phyloP scores from a whole-genome alignment of 2,329 filamentous ascomycete species.

The Aspergillus eucalypticola region DNA sequence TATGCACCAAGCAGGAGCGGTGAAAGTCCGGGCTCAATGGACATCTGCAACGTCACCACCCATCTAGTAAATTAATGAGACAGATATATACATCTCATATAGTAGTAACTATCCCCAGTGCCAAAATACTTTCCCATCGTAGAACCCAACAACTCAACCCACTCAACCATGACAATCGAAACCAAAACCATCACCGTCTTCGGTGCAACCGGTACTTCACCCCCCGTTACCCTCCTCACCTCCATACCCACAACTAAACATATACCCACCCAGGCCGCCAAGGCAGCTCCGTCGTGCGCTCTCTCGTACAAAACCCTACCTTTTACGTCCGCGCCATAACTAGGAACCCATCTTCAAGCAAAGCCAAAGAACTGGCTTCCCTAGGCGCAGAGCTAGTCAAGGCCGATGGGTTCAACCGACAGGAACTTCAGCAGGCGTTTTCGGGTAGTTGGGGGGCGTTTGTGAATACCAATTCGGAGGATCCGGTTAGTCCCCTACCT shows the following conservation, averaged over 20 bases:
- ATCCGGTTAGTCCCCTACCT: conserved; percentile 5
- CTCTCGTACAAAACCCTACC: conserved; percentile 25
- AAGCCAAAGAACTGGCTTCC: conserved; percentile 20
- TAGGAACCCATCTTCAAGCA: conserved; percentile 26
- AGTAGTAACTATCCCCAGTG: neutral
- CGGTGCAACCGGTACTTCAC: conserved; percentile 4
- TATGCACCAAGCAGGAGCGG: no score
- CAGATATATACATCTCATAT: no score
- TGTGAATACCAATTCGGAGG: conserved; percentile 29
- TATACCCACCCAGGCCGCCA: conserved; percentile 16
- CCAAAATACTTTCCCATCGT: neutral
- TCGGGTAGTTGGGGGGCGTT: conserved; percentile 24
- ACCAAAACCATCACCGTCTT: conserved; percentile 3
- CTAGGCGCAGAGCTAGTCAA: conserved; percentile 29
- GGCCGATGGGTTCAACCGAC: conserved; percentile 20
- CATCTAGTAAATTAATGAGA: no score
- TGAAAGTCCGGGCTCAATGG: no score
- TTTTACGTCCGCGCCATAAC: conserved; percentile 31
- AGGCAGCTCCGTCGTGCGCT: conserved; percentile 31
- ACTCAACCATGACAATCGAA: neutral
- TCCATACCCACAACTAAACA: neutral
- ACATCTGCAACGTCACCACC: no score
- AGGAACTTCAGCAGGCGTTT: conserved; percentile 26
- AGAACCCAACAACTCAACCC: neutral
- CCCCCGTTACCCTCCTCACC: no score